Conservation (phyloP, 2,329 filamentous ascomycete species). For the Gaeumannomyces sp. region DNA sequence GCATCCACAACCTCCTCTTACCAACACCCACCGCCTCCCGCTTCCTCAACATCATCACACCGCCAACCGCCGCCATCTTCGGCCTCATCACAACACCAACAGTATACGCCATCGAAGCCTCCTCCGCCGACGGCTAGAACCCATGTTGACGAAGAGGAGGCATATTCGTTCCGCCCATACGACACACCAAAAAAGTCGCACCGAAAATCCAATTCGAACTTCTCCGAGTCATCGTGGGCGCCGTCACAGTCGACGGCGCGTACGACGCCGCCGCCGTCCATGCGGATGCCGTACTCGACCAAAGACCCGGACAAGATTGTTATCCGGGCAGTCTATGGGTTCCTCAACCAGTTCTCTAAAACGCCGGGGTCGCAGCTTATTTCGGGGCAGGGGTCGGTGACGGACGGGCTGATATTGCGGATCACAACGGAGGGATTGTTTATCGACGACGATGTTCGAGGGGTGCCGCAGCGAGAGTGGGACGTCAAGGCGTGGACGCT, state of each 20-base stretch:
- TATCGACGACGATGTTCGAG: constrained; percentile 90
- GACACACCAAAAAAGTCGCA: constrained; percentile 56
- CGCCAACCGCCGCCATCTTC: constrained; percentile 13
- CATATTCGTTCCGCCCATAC: constrained; percentile 71
- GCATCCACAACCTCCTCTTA: constrained; percentile 7
- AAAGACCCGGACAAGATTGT: constrained; percentile 94
- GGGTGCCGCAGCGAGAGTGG: constrained; percentile 94
- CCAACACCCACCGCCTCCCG: constrained; percentile 14
- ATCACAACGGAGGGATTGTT: constrained; percentile 94
- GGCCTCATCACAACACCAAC: constrained; percentile 21
- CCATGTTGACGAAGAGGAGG: constrained; percentile 56
- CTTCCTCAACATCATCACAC: constrained; percentile 22
- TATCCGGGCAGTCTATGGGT: constrained; percentile 86
- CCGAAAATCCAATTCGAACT: constrained; percentile 58
- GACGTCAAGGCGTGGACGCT: constrained; percentile 98
- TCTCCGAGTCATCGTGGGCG: constrained; percentile 82
- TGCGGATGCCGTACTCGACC: constrained; percentile 73
- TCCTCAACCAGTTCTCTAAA: constrained; percentile 81
- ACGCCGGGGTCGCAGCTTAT: constrained; percentile 89
- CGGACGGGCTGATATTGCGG: constrained; percentile 84
- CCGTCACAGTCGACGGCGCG: constrained; percentile 76
- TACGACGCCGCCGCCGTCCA: constrained; percentile 76
- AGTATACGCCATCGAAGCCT: constrained; percentile 22
- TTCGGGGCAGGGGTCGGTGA: constrained; percentile 76
- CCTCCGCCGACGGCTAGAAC: constrained; percentile 49